These are phyloP conservation scores for Hypoxylon rickii DNA, from an alignment of 495 filamentous ascomycete species.

Conservation along the genomic window DNA sequence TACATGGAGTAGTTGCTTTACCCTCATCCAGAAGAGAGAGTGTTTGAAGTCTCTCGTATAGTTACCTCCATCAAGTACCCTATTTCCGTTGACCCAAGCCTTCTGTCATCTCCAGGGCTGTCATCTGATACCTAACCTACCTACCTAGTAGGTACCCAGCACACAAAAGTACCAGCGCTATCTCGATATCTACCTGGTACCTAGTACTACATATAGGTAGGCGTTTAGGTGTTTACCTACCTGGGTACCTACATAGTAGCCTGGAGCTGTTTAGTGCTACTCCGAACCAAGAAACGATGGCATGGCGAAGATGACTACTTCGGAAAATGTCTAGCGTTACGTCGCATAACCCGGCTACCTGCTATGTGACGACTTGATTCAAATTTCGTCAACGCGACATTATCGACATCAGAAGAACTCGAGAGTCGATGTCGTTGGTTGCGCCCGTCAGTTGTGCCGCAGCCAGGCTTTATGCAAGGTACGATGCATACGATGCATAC, in stretches of 20 bases:
- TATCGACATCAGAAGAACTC: constrained; percentile 14
- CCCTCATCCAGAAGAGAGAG: too few relatives aligned
- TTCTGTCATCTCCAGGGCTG: constrained; percentile 34
- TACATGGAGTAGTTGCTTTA: too few relatives aligned
- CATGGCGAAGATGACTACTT: constrained; percentile 1
- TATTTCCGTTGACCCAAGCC: constrained; percentile 10
- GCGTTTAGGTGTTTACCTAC: too few relatives aligned
- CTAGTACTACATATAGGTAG: too few relatives aligned
- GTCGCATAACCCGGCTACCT: constrained; percentile 8
- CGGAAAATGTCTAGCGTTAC: neutral
- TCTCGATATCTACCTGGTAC: too few relatives aligned
- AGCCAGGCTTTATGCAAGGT: constrained; percentile 36
- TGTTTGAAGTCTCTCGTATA: too few relatives aligned
- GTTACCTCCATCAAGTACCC: constrained; percentile 23
- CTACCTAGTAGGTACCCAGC: too few relatives aligned
- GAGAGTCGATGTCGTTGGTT: constrained; percentile 23
- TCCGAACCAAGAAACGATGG: constrained; percentile 23
- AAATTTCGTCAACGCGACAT: constrained; percentile 15
- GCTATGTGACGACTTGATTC: neutral
- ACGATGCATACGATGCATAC: constrained; percentile 33
- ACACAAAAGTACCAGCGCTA: too few relatives aligned
- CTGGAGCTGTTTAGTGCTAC: constrained; percentile 29
- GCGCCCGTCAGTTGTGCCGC: constrained; percentile 30
- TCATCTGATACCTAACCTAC: too few relatives aligned
- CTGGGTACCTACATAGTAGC: constrained; percentile 23